Percentiles rank a stretch among this genome's conserved stretches.
Conservation (phyloP, 2,329 filamentous ascomycete genomes). For the Lasiodiplodia sp. region DNA sequence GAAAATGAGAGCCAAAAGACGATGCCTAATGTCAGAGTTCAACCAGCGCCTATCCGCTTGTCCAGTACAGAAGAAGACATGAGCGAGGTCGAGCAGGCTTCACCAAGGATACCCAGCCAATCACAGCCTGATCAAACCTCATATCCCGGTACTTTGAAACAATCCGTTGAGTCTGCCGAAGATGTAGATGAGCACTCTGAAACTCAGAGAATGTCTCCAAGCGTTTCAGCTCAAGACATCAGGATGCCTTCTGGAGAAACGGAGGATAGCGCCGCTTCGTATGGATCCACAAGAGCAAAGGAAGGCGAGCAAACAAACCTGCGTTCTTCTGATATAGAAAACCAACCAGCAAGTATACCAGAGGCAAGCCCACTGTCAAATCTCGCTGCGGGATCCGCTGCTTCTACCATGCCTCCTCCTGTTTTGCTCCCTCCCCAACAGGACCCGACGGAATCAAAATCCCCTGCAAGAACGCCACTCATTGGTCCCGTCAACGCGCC, state of each 20-base stretch:
- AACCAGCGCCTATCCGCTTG: not conserved
- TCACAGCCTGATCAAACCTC: not conserved
- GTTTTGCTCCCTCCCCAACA: constrained; percentile 38
- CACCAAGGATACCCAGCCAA: not conserved
- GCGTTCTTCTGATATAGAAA: not conserved
- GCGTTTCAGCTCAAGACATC: not conserved
- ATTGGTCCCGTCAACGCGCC: constrained; percentile 15
- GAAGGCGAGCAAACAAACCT: not conserved
- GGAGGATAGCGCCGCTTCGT: not conserved
- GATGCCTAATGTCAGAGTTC: not conserved
- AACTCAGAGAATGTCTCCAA: not conserved
- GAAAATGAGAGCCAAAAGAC: not conserved
- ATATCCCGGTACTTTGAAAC: not conserved
- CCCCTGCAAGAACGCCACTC: constrained; percentile 6
- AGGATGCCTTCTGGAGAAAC: not conserved
- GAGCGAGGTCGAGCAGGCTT: not conserved
- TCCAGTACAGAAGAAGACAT: constrained; percentile 8
- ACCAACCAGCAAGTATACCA: not conserved
- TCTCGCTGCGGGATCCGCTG: not conserved
- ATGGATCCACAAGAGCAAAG: not conserved
- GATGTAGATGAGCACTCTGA: not conserved
- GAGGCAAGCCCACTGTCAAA: not conserved
- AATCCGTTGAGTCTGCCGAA: not conserved
- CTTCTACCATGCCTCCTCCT: constrained; percentile 43
- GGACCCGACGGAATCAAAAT: constrained; percentile 12